A percentile compares a stretch with the other conserved stretches of the same genome.
Conservation (phyloP, 177 flowering plant species). For the Telopea speciosissima region DNA sequence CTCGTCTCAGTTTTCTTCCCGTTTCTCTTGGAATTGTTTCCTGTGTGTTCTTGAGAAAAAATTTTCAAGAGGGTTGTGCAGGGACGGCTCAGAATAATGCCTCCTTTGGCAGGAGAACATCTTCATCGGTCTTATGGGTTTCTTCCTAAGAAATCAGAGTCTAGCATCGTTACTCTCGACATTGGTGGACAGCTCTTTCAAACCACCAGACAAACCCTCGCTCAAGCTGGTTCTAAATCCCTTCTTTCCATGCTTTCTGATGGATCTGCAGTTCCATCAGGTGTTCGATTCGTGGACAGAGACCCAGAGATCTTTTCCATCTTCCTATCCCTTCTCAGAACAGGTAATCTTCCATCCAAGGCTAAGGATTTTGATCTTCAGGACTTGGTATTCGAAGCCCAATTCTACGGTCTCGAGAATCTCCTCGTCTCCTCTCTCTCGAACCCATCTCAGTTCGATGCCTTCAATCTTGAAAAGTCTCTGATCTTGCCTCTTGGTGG, state of each 20-base stretch:
- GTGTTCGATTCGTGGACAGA: conserved; percentile 69
- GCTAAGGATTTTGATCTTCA: conserved; percentile 57
- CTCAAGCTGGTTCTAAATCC: conserved; percentile 55
- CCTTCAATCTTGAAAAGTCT: conserved; percentile 62
- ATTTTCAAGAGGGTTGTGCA: too few relatives aligned
- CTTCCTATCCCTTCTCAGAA: conserved; percentile 68
- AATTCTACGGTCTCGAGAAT: conserved; percentile 58
- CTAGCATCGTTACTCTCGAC: conserved; percentile 56
- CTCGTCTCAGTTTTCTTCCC: too few relatives aligned
- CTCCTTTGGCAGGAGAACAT: conserved; percentile 24
- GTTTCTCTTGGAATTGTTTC: too few relatives aligned
- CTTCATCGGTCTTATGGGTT: conserved; percentile 5
- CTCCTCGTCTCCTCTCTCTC: conserved; percentile 47
- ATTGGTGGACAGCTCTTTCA: conserved; percentile 92
- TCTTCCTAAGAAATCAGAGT: conserved; percentile 22
- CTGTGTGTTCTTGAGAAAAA: too few relatives aligned
- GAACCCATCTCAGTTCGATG: conserved; percentile 72
- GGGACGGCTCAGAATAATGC: conserved; percentile 20
- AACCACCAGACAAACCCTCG: conserved; percentile 77
- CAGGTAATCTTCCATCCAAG: conserved; percentile 74
- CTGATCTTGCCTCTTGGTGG: conserved; percentile 57
- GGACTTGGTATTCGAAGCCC: conserved; percentile 64
- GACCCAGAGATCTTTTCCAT: conserved; percentile 86
- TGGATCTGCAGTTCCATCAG: not conserved
- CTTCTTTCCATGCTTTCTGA: conserved; percentile 36